Conservation (phyloP, 768 basidiomycete species). For the Dacryopinax primogenitus region DNA sequence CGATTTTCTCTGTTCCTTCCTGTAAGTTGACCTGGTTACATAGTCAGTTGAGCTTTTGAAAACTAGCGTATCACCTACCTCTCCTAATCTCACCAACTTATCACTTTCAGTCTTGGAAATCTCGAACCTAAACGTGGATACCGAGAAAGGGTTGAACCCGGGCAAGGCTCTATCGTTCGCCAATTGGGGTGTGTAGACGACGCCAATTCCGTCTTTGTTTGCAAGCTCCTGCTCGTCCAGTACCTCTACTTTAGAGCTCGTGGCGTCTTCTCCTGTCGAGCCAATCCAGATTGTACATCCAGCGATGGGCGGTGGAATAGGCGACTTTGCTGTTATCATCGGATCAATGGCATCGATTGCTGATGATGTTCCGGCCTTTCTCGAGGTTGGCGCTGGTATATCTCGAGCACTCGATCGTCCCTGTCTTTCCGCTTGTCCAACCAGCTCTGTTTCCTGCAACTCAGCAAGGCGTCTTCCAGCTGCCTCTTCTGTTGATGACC, state of each 20-base stretch:
- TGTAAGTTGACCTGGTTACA: slow-evolving; percentile 17
- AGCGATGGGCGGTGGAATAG: slow-evolving; percentile 5
- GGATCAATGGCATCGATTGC: background rate
- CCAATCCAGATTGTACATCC: slow-evolving; percentile 22
- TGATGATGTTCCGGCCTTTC: no score
- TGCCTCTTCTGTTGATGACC: background rate
- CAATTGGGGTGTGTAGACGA: slow-evolving; percentile 22
- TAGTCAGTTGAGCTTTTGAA: background rate
- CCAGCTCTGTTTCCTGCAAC: slow-evolving; percentile 16
- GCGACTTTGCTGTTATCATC: background rate
- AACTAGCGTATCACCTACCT: slow-evolving; percentile 14
- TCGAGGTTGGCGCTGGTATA: slow-evolving; percentile 10
- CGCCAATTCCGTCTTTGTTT: slow-evolving; percentile 20
- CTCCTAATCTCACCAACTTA: slow-evolving; percentile 18
- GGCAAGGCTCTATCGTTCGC: slow-evolving; percentile 18
- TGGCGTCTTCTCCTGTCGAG: slow-evolving; percentile 15
- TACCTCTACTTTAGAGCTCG: slow-evolving; percentile 15
- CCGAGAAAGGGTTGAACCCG: slow-evolving; percentile 17
- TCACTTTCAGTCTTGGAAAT: slow-evolving; percentile 17
- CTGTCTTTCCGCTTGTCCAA: slow-evolving; percentile 16
- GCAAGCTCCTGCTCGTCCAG: slow-evolving; percentile 18
- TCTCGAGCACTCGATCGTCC: slow-evolving; percentile 5
- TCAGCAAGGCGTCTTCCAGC: slow-evolving; percentile 17
- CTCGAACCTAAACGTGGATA: slow-evolving; percentile 20
- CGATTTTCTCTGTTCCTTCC: slow-evolving; percentile 19